A percentile compares a stretch with the other conserved stretches of the same genome.
phyloP scores from a whole-genome alignment of 1,139 yeast genomes.

The Kluyveromyces sp. region DNA sequence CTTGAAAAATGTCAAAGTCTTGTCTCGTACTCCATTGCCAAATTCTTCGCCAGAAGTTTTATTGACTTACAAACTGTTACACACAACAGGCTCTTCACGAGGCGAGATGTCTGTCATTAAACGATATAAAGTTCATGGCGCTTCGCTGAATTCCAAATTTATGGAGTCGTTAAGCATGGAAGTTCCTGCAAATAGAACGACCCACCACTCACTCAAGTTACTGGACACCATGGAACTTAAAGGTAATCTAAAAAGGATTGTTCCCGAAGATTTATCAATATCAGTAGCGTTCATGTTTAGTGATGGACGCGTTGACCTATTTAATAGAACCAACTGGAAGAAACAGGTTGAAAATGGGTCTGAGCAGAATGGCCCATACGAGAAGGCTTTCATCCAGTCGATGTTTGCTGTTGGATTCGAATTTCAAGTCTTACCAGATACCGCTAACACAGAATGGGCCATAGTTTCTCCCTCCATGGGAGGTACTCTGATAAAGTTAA shows the following conservation, averaged over 20 bases:
- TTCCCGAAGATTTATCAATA: constrained; percentile 3
- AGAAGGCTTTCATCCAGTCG: constrained; percentile 24
- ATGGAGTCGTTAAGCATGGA: not conserved
- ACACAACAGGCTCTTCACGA: constrained; percentile 6
- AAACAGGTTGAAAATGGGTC: constrained; percentile 19
- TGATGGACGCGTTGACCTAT: constrained; percentile 25
- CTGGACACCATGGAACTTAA: constrained; percentile 2
- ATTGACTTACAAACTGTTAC: constrained; percentile 23
- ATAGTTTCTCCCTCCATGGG: constrained; percentile 30
- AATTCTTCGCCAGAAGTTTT: constrained; percentile 27
- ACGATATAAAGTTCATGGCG: constrained; percentile 15
- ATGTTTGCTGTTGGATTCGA: constrained; percentile 27
- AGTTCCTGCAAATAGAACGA: not conserved
- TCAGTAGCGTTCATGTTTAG: constrained; percentile 24
- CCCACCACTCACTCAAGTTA: constrained; percentile 1
- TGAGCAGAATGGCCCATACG: not conserved
- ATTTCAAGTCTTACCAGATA: constrained; percentile 21
- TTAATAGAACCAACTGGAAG: constrained; percentile 29
- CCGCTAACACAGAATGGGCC: constrained; percentile 26
- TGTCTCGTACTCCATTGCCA: constrained; percentile 29
- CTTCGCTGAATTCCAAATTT: constrained; percentile 2
- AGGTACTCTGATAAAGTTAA: constrained; percentile 26
- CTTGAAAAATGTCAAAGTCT: constrained; percentile 21
- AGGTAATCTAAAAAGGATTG: not conserved
- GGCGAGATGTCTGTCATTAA: constrained; percentile 23